Evolutionary conservation across 2,329 filamentous ascomycete species (phyloP).

Genomic region (Pezicula radicicola): DNA sequence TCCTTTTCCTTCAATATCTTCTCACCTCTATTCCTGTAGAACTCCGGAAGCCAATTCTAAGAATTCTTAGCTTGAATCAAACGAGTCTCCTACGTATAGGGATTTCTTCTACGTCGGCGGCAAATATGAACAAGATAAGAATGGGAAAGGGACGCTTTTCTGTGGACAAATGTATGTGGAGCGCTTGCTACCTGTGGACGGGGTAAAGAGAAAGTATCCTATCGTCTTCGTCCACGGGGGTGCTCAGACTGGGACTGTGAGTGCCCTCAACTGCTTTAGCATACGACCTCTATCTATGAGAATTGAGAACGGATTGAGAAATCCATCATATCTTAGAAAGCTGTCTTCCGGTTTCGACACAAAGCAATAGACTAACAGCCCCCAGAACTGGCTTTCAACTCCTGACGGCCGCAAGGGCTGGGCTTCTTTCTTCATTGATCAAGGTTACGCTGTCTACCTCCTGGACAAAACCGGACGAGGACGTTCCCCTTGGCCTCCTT

Average conservation of each 20-base stretch:
- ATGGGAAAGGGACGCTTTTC: background rate
- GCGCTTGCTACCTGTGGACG: background rate
- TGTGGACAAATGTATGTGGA: background rate
- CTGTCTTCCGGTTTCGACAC: too few relatives aligned
- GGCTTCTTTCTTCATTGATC: constrained; percentile 39
- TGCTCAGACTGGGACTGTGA: background rate
- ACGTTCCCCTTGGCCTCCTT: constrained; percentile 2
- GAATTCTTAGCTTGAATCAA: background rate
- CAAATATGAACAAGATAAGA: background rate
- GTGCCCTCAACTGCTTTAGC: background rate
- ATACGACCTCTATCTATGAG: background rate
- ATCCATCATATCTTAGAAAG: background rate
- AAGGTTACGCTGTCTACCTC: constrained; percentile 41
- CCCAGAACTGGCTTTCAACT: constrained; percentile 37
- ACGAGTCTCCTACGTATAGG: background rate
- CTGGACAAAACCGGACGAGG: constrained; percentile 13
- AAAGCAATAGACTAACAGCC: too few relatives aligned
- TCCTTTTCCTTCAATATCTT: too few relatives aligned
- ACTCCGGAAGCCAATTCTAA: too few relatives aligned
- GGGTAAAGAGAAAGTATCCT: background rate
- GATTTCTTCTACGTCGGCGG: background rate
- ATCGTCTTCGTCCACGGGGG: background rate
- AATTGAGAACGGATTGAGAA: background rate
- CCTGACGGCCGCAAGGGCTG: constrained; percentile 41
- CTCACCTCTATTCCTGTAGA: too few relatives aligned